Evolutionary conservation across 805 yeast species (phyloP).

Genomic region (Candida ortonii): DNA sequence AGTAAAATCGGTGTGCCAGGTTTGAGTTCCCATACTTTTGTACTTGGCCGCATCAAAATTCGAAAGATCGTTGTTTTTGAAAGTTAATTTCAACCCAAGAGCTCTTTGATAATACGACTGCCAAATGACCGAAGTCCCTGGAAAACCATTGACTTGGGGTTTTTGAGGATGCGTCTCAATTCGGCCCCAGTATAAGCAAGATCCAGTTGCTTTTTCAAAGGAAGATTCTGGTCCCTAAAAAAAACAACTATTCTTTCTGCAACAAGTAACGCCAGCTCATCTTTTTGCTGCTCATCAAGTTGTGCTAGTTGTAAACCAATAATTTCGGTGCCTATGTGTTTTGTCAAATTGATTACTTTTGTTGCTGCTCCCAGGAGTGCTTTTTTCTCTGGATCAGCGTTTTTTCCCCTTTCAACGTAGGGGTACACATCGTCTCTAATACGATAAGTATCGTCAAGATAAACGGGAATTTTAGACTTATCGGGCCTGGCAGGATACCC

Average conservation of each 20-base stretch:
- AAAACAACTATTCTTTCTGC: slow-evolving; percentile 50
- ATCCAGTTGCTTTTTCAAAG: slow-evolving; percentile 41
- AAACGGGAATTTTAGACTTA: slow-evolving; percentile 32
- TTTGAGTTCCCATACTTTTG: slow-evolving; percentile 19
- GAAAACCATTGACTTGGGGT: slow-evolving; percentile 32
- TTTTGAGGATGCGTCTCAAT: slow-evolving; percentile 38
- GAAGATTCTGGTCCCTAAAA: slow-evolving; percentile 44
- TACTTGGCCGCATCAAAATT: slow-evolving; percentile 12
- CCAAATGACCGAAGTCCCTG: slow-evolving; percentile 42
- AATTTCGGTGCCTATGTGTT: slow-evolving; percentile 47
- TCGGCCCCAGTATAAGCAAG: slow-evolving; percentile 45
- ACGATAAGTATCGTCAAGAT: slow-evolving; percentile 37
- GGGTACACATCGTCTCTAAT: slow-evolving; percentile 34
- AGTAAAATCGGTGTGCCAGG: slow-evolving; percentile 50
- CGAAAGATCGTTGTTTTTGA: slow-evolving; percentile 17
- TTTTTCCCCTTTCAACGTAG: slow-evolving; percentile 22
- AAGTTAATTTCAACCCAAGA: slow-evolving; percentile 19
- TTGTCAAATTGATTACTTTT: slow-evolving; percentile 41
- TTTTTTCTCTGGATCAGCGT: slow-evolving; percentile 21
- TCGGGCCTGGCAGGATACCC: slow-evolving; percentile 34
- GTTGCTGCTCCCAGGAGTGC: slow-evolving; percentile 40
- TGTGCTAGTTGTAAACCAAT: slow-evolving; percentile 44
- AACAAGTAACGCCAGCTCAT: slow-evolving; percentile 44
- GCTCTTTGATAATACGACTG: slow-evolving; percentile 32
- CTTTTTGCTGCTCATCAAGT: slow-evolving; percentile 40